Conservation (phyloP, 148 eudicot species). For the Rhododendron ferrugineum region DNA sequence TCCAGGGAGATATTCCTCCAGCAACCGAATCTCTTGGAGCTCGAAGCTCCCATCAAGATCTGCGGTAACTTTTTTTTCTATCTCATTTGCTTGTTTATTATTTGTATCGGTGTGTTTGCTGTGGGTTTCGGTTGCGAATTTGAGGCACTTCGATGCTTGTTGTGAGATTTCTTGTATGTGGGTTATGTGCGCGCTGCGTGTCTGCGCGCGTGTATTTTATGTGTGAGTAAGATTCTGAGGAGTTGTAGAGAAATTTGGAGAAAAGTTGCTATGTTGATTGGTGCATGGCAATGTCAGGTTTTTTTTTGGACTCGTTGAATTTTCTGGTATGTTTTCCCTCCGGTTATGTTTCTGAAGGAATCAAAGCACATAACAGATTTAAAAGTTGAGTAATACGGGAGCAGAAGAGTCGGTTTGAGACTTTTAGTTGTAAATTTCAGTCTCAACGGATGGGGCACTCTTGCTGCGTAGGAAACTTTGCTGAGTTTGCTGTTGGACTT, state of each 20-base stretch:
- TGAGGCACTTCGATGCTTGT: background rate
- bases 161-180: background rate
- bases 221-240: background rate
- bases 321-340: background rate
- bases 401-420: background rate
- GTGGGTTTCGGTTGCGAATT: background rate
- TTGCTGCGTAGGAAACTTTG: background rate
- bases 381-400: background rate
- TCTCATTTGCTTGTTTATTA: background rate
- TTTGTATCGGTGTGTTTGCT: background rate
- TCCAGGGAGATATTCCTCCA: slow-evolving; percentile 53
- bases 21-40: slow-evolving; percentile 69
- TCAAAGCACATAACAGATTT: background rate
- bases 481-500: background rate
- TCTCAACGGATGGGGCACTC: background rate
- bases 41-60: slow-evolving; percentile 81
- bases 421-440: background rate
- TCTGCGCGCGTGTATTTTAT: background rate
- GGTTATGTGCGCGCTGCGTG: background rate
- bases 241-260: background rate
- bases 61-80: slow-evolving; percentile 36
- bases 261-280: background rate
- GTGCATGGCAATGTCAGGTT: background rate
- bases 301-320: background rate
- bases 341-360: background rate